Conservation (phyloP, 2,329 filamentous ascomycete genomes). For the Arthrobotrys sphaeroides region DNA sequence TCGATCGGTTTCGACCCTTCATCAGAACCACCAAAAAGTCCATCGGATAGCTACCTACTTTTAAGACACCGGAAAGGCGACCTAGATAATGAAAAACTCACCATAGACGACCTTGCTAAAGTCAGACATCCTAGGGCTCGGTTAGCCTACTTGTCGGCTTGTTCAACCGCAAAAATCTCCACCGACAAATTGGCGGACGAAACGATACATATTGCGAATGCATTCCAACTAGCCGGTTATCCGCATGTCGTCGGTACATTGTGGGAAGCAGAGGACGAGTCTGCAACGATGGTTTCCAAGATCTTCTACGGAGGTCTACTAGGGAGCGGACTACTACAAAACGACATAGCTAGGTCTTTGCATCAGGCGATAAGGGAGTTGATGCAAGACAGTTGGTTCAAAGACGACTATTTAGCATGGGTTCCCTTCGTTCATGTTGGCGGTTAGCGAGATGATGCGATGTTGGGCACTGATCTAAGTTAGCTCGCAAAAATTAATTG, state of each 20-base stretch:
- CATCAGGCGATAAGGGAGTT: background rate
- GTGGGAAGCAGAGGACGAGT: slow-evolving; percentile 60
- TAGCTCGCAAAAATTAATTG: too few species aligned
- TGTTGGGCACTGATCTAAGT: too few species aligned
- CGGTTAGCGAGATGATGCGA: too few species aligned
- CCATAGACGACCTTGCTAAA: background rate
- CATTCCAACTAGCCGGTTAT: slow-evolving; percentile 2
- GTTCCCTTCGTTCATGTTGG: slow-evolving; percentile 1
- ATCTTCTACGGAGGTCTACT: background rate
- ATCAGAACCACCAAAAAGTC: slow-evolving; percentile 5
- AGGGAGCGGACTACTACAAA: background rate
- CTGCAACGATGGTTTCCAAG: slow-evolving; percentile 59
- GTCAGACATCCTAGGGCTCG: background rate
- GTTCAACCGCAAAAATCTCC: background rate
- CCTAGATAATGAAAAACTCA: background rate
- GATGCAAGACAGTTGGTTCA: background rate
- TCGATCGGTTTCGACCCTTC: background rate
- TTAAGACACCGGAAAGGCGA: background rate
- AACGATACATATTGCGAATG: slow-evolving; percentile 1
- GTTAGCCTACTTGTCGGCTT: background rate
- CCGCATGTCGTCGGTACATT: slow-evolving; percentile 55
- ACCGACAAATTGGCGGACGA: background rate
- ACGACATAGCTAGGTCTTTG: background rate
- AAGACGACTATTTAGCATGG: background rate
- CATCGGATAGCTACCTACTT: slow-evolving; percentile 14